phyloP scores from a whole-genome alignment of 2,329 filamentous ascomycete genomes.

The Xylariaceae sp. region DNA sequence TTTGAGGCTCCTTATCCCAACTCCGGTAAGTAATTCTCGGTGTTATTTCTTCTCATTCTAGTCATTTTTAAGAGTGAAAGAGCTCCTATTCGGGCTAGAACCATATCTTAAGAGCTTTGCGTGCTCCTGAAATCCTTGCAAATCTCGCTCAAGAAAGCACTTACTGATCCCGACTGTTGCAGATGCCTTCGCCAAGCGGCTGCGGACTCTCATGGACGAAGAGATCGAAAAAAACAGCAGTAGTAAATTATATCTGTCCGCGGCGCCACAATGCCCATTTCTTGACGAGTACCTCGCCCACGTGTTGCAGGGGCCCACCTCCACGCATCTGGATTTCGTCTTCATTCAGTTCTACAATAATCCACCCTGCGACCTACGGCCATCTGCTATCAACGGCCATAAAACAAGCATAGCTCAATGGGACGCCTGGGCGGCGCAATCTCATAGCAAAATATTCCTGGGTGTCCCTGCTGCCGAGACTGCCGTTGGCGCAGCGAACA shows the following conservation, averaged over 20 bases:
- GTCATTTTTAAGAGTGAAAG: too few species aligned
- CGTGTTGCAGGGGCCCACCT: slow-evolving; percentile 54
- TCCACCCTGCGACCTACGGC: slow-evolving; percentile 67
- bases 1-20: slow-evolving; percentile 67
- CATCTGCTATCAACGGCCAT: slow-evolving; percentile 34
- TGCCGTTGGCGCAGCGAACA: slow-evolving; percentile 55
- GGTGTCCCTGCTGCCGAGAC: slow-evolving; percentile 63
- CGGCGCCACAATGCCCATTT: slow-evolving; percentile 72
- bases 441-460: slow-evolving; percentile 65
- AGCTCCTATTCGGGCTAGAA: too few species aligned
- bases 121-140: too few species aligned
- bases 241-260: slow-evolving; percentile 65
- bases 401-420: slow-evolving; percentile 64
- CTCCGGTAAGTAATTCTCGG: too few species aligned
- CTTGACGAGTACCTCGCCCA: slow-evolving; percentile 65
- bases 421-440: slow-evolving; percentile 67
- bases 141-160: too few species aligned
- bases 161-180: too few species aligned
- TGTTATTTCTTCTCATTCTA: too few species aligned
- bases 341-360: slow-evolving; percentile 75
- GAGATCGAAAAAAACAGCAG: slow-evolving; percentile 43
- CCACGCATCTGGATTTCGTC: slow-evolving; percentile 64
- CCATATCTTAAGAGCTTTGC: too few species aligned
- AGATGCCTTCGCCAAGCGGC: slow-evolving; percentile 62
- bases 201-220: slow-evolving; percentile 60